Conservation (phyloP, 768 basidiomycete species). For the Lactarius deliciosus region DNA sequence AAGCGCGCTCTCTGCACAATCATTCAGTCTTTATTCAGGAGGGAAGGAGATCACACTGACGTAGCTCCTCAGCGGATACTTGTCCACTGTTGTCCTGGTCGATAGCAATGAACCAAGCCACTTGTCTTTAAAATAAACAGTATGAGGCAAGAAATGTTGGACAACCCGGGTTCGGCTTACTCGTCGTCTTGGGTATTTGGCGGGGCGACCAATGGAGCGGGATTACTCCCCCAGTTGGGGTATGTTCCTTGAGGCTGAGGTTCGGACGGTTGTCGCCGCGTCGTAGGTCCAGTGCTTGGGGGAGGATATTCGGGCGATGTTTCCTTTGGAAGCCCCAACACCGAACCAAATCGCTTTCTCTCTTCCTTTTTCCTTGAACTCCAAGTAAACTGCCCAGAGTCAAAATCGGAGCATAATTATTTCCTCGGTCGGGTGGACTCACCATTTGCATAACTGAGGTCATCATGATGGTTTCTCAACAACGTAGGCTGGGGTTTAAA, state of each 20-base stretch:
- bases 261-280: not conserved
- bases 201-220: not conserved
- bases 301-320: not conserved
- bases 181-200: conserved; percentile 2
- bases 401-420: not conserved
- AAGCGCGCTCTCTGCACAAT: conserved; percentile 9
- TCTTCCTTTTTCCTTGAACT: not conserved
- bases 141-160: not conserved
- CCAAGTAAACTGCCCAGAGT: not conserved
- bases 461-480: not conserved
- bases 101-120: conserved; percentile 13
- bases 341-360: not conserved
- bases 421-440: too few species aligned
- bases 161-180: not conserved
- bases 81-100: conserved; percentile 15
- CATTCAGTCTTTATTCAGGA: not conserved
- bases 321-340: not conserved
- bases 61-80: conserved; percentile 11
- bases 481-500: not conserved
- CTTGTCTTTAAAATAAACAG: not conserved
- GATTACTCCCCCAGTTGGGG: not conserved
- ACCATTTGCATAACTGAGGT: not conserved
- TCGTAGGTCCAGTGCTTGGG: not conserved
- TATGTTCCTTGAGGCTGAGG: not conserved
- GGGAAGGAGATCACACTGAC: not conserved